Percentiles rank a stretch among this genome's conserved stretches.
These are phyloP conservation scores for Penicillium simplicissimum DNA, from an alignment of 495 filamentous ascomycete genomes.

Conservation along the genomic window DNA sequence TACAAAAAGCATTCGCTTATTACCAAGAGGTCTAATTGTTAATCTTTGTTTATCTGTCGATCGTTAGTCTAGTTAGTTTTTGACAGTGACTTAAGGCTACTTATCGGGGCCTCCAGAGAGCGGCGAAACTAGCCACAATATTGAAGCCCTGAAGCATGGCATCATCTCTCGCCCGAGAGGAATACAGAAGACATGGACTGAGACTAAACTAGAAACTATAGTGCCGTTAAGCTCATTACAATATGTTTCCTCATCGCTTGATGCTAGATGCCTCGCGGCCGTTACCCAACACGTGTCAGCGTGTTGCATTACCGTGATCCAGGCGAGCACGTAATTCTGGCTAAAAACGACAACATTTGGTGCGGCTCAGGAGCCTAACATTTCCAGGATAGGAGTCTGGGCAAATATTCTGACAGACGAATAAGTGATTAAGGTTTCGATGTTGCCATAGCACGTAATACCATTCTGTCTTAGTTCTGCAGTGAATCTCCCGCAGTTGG, in stretches of 20 bases:
- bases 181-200: neutral
- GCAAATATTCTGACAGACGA: neutral
- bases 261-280: neutral
- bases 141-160: neutral
- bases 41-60: too few relatives aligned
- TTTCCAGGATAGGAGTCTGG: neutral
- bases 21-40: neutral
- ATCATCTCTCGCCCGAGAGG: slow-evolving; percentile 2
- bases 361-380: neutral
- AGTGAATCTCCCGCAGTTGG: slow-evolving; percentile 3
- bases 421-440: slow-evolving; percentile 6
- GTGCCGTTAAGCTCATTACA: neutral
- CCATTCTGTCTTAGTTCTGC: neutral
- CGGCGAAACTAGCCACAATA: neutral
- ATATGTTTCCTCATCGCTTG: neutral
- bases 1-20: neutral
- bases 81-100: too few relatives aligned
- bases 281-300: neutral
- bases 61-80: too few relatives aligned
- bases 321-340: slow-evolving; percentile 44
- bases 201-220: neutral
- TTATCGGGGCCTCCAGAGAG: neutral
- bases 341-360: slow-evolving; percentile 33
- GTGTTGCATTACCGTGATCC: slow-evolving; percentile 16
- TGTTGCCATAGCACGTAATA: slow-evolving; percentile 23